Base-by-base conservation (phyloP, 148 eudicot species). In the Rhododendron vialii region DNA sequence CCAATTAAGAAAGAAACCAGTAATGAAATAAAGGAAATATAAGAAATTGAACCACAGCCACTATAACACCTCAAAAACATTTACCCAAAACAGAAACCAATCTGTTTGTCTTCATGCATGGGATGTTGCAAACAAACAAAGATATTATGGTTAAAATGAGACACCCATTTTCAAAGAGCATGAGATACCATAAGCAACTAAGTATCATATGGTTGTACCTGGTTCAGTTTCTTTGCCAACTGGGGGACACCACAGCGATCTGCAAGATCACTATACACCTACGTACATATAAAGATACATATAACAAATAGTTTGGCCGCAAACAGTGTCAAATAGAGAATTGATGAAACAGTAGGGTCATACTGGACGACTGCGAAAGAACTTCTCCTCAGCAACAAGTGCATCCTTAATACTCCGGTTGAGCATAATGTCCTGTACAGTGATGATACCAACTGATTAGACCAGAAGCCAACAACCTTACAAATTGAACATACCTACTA, bases 201-300 rank as follows among this genome's bases (percentile, higher is more conserved):
- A 74, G 86, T 33, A 59, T 47, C 48, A 65, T 45, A 81, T 30
- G 30, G 17, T 18, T 35, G 61, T 88, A 95, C 99, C 99, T 94
- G 98, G 85, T 98, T 98, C 91, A 98, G 90, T 86, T 98, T 98
- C 90, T 95, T 95, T 83, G 98, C 99, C 90, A 98, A 84, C 86
- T 94, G 98, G 83, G 95, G 98, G 24, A 98, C 89, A 11, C 99
- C 99, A 90, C 99, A 98, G n/a, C 93, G 93, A 89, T 98, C 98
- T 26, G 99, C 93, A 85, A 98, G 86, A 86, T 97, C 99, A 91
- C 83, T 94, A 88, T 98, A 98, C 80, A 95, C 98, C 99, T 98
- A 78, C 74, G 83, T 33, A 82, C 80, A 88, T 15, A 85, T 82
- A 69, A 81, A 71, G 71, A 84, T 20, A 87, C 6, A 45, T 13